A percentile compares a stretch with the other conserved stretches of the same genome.
Evolutionary conservation across 2,329 filamentous ascomycete genomes (phyloP).

Genomic region (Botrytis pseudocinerea): DNA sequence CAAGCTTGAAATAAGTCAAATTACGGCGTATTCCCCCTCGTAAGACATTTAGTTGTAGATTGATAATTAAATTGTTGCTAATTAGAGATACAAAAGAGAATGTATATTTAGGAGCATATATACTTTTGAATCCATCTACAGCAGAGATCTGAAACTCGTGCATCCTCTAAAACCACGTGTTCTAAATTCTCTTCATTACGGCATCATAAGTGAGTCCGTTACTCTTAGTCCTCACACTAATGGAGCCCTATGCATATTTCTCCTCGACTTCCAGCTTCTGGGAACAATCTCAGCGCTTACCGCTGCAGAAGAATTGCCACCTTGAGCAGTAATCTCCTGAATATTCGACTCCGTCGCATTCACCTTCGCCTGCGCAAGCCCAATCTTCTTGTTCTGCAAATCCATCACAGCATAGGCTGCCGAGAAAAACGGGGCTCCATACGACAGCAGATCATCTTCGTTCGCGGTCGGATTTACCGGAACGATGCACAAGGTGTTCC

Average conservation of each 20-base stretch:
- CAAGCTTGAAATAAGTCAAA: not conserved
- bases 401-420: not conserved
- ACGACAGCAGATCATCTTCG: not conserved
- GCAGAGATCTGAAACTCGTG: not conserved
- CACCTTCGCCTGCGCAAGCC: not conserved
- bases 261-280: not conserved
- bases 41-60: not conserved
- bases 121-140: not conserved
- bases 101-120: not conserved
- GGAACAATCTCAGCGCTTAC: not conserved
- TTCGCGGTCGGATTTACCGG: not conserved
- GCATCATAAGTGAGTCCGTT: not conserved
- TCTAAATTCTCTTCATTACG: not conserved
- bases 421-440: not conserved
- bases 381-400: not conserved
- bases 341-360: not conserved
- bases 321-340: not conserved
- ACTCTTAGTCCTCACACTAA: not conserved
- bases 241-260: not conserved
- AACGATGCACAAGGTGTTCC: not conserved
- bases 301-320: not conserved
- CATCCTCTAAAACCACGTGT: not conserved
- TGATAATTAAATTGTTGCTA: not conserved
- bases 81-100: not conserved
- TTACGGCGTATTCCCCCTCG: not conserved